phyloP scores from a whole-genome alignment of 805 yeast genomes.

The Lipomyces orientalis region DNA sequence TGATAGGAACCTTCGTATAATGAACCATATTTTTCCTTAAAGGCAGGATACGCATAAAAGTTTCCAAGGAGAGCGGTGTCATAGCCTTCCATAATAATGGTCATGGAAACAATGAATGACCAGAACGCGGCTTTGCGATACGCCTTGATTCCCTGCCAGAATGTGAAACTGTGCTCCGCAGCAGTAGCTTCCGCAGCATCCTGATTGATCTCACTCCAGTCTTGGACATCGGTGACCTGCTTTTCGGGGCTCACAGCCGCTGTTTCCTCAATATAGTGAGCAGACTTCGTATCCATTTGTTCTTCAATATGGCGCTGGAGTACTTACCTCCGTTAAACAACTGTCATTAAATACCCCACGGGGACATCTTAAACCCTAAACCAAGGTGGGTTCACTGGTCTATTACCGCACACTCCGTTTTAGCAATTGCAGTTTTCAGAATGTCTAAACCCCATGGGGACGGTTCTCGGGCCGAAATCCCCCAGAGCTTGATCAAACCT shows the following conservation, averaged over 20 bases:
- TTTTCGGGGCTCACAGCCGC: background rate
- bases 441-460: background rate
- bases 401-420: background rate
- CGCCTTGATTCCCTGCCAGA: constrained; percentile 9
- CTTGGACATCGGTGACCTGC: background rate
- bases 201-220: background rate
- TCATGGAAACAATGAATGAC: constrained; percentile 53
- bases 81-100: constrained; percentile 58
- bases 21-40: constrained; percentile 29
- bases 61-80: constrained; percentile 51
- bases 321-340: background rate
- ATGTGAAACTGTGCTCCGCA: constrained; percentile 5
- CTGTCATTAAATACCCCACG: background rate
- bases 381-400: background rate
- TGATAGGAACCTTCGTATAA: constrained; percentile 17
- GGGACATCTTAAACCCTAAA: background rate
- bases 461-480: background rate
- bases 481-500: background rate
- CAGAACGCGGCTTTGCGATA: constrained; percentile 57
- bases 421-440: background rate
- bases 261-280: background rate
- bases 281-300: background rate
- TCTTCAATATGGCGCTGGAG: background rate
- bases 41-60: constrained; percentile 48
- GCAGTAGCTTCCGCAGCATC: constrained; percentile 8